A percentile compares a stretch with the other conserved stretches of the same genome.
Evolutionary conservation across 768 basidiomycete genomes (phyloP).

Genomic region (Rossbeevera mucosa): DNA sequence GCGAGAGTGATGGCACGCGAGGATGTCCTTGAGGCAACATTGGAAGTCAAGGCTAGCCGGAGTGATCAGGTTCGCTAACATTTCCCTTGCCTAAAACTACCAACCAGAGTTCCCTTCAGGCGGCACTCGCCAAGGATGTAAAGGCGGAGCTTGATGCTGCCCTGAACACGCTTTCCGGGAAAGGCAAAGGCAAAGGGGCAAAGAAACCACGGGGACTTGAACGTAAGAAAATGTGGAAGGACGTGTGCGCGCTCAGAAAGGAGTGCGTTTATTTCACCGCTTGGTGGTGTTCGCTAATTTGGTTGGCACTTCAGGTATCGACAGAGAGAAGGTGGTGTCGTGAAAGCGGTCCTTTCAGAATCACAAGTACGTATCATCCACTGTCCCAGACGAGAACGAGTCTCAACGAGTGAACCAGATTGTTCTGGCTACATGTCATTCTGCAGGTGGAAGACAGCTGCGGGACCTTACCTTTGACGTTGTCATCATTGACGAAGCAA

Average conservation of each 20-base stretch:
- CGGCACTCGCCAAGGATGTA: slow-evolving; percentile 81
- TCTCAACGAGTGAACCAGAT: slow-evolving; percentile 45
- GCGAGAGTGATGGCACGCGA: slow-evolving; percentile 81
- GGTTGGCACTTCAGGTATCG: slow-evolving; percentile 57
- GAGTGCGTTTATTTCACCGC: slow-evolving; percentile 52
- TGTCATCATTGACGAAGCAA: slow-evolving; percentile 95
- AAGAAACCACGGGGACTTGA: slow-evolving; percentile 68
- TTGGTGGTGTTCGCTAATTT: background rate
- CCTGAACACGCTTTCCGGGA: slow-evolving; percentile 63
- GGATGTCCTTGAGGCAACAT: slow-evolving; percentile 59
- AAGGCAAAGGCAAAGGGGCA: slow-evolving; percentile 69
- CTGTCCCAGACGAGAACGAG: background rate
- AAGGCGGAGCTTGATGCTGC: slow-evolving; percentile 78
- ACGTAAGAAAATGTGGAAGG: slow-evolving; percentile 81
- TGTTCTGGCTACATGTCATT: slow-evolving; percentile 92
- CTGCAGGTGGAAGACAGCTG: slow-evolving; percentile 81
- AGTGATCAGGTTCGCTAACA: slow-evolving; percentile 56
- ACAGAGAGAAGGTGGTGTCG: slow-evolving; percentile 80
- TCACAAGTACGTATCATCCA: slow-evolving; percentile 52
- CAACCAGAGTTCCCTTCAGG: slow-evolving; percentile 40
- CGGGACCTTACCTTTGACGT: slow-evolving; percentile 81
- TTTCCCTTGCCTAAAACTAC: background rate
- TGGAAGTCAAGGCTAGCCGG: slow-evolving; percentile 67
- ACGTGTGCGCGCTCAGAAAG: slow-evolving; percentile 81
- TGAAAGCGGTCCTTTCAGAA: slow-evolving; percentile 71